phyloP scores from a whole-genome alignment of 2,329 filamentous ascomycete species.

The Epichloe amarillans region DNA sequence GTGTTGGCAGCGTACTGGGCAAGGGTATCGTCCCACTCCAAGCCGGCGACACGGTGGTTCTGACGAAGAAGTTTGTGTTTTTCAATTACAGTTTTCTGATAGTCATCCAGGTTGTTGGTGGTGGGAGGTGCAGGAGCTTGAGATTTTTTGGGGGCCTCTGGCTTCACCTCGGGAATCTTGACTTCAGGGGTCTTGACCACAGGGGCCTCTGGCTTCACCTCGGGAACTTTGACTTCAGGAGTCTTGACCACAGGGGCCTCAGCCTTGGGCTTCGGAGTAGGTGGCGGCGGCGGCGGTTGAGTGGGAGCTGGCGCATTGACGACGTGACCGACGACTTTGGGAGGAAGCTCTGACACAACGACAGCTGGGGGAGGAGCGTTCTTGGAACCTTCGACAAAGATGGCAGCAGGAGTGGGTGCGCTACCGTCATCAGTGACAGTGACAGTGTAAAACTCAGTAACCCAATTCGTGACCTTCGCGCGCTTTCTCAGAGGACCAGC shows the following conservation, averaged over 20 bases:
- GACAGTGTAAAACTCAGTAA: constrained; percentile 29
- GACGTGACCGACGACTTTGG: neutral
- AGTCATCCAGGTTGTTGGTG: constrained; percentile 10
- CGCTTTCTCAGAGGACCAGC: constrained; percentile 32
- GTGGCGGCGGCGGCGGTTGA: constrained; percentile 2
- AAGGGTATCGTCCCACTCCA: constrained; percentile 54
- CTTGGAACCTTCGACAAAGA: constrained; percentile 5
- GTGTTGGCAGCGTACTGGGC: constrained; percentile 49
- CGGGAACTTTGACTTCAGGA: neutral
- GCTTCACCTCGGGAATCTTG: neutral
- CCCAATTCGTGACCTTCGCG: constrained; percentile 25
- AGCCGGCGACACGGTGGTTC: constrained; percentile 58
- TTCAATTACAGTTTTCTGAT: constrained; percentile 36
- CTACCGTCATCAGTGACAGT: constrained; percentile 25
- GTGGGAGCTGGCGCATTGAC: neutral
- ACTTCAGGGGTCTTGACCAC: neutral
- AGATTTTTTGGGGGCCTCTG: neutral
- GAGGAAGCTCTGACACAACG: neutral
- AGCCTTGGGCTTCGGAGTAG: constrained; percentile 1
- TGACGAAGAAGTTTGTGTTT: constrained; percentile 79
- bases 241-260: neutral
- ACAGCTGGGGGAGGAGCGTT: neutral
- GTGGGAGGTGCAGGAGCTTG: neutral
- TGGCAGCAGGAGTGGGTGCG: neutral
- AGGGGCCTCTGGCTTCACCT: neutral